These are phyloP conservation scores for Coemansia sp. DNA, from an alignment of 192 early-diverging fungal species.

Conservation along the genomic window DNA sequence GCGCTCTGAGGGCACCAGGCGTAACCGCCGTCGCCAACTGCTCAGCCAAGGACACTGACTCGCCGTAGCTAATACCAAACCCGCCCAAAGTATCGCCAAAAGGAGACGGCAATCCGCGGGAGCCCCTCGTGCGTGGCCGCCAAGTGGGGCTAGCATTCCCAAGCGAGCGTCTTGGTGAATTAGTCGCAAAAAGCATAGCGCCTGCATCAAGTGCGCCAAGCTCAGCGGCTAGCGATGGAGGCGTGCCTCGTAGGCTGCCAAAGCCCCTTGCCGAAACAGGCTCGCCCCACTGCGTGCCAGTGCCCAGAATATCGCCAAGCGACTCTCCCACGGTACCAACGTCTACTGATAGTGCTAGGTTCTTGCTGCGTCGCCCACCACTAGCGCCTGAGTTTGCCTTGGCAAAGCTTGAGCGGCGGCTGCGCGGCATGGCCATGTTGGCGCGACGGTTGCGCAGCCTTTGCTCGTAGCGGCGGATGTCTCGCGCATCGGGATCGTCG, in stretches of 20 bases:
- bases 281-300: constrained; percentile 37
- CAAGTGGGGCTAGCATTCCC: constrained; percentile 1
- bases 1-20: constrained; percentile 4
- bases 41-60: constrained; percentile 38
- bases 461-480: constrained; percentile 36
- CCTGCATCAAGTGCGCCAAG: constrained; percentile 15
- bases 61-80: constrained; percentile 43
- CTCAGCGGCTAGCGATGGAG: constrained; percentile 28
- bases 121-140: constrained; percentile 18
- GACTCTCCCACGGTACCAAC: constrained; percentile 31
- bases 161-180: constrained; percentile 16
- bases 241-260: constrained; percentile 14
- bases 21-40: constrained; percentile 33
- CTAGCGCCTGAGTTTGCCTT: neutral
- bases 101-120: constrained; percentile 27
- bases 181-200: constrained; percentile 1
- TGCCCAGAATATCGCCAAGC: constrained; percentile 44
- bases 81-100: constrained; percentile 26
- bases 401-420: constrained; percentile 1
- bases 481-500: constrained; percentile 33
- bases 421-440: constrained; percentile 18
- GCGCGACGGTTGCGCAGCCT: constrained; percentile 30
- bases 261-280: constrained; percentile 23
- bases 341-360: constrained; percentile 19
- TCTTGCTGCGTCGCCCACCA: constrained; percentile 12